Evolutionary conservation across 2,329 filamentous ascomycete species (phyloP), one percentile per base, ranked within the genome.

Genomic region (Macroventuria anomochaeta): DNA sequence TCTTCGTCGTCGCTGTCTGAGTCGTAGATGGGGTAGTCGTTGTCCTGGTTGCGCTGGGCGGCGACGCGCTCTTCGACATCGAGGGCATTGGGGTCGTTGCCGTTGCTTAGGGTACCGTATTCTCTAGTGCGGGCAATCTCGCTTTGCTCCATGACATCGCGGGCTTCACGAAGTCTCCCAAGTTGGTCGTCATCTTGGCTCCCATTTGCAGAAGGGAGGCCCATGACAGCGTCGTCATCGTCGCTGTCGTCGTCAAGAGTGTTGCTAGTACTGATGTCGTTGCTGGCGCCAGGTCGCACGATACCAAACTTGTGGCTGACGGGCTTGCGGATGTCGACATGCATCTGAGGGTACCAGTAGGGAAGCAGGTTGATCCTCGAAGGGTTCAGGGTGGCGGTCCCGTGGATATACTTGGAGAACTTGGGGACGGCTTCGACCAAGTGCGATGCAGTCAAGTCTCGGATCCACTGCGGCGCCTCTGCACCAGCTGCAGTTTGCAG

Each of bases 391-490:
- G 86, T 90, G 8, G 93, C 93, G 1, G 88, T 92, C 54, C 95
- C 95, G 75, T 99, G 95, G 53, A 99, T 97, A 75, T 97, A 99
- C 78, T 99, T 99, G 70, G 92, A 97, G 77, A 97, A 99, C 73
- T 99, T 99, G 58, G 95, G 95, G 2, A 99, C 93, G n/a, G 95
- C 93, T 77, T 99, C 95, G 2, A 99, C 95, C 13, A 99, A 83
- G 77, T 99, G 95, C 58, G 92, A 96, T 11, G 91, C 84, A 37
- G 92, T 96, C 44, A 99, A 83, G 71, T 97, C 91, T 18, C 92
- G 88, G 65, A 99, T 93, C 95, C 95, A 99, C 70, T 96, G 90
- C 0, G 95, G 95, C 12, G 95, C 91, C 70, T 97, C 92, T 74
- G 97, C 93, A 32, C 95, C 95, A 50, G 90, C 87, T 75, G 97